Conservation (phyloP, 768 basidiomycete genomes). For the Agaricus sinodeliciosus region DNA sequence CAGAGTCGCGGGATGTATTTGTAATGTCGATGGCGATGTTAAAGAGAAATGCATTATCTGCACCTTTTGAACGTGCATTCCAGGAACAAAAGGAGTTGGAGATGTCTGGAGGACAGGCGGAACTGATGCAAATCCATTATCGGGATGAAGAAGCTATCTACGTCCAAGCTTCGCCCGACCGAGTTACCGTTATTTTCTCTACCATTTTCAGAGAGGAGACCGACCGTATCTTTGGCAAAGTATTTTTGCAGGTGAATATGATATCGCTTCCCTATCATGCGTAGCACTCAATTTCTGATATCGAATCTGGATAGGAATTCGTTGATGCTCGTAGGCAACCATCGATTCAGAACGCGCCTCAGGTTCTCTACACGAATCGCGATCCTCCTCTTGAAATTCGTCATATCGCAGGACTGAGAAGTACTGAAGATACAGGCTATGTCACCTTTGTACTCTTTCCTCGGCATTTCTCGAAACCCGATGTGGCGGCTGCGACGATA, state of each 20-base stretch:
- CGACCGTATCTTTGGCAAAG: conserved; percentile 92
- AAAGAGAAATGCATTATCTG: conserved; percentile 91
- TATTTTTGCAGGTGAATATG: conserved; percentile 87
- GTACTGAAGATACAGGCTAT: conserved; percentile 88
- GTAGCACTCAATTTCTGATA: not conserved
- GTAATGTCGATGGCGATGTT: conserved; percentile 77
- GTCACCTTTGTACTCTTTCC: conserved; percentile 98
- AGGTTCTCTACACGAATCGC: conserved; percentile 90
- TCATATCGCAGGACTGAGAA: conserved; percentile 72
- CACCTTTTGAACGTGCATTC: conserved; percentile 91
- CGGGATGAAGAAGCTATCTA: conserved; percentile 97
- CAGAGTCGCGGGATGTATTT: conserved; percentile 76
- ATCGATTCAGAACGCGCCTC: conserved; percentile 92
- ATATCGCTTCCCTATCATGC: not conserved
- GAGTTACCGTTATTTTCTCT: conserved; percentile 96
- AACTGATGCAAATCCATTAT: conserved; percentile 91
- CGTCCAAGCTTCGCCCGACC: conserved; percentile 86
- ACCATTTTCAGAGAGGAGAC: conserved; percentile 97
- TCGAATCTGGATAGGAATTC: conserved; percentile 66
- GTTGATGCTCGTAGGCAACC: conserved; percentile 95
- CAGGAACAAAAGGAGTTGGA: conserved; percentile 79
- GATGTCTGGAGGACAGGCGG: conserved; percentile 61
- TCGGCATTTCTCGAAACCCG: conserved; percentile 79
- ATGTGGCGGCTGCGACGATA: conserved; percentile 70
- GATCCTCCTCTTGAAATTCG: conserved; percentile 97